These are phyloP conservation scores for Anethum foeniculum DNA, from an alignment of 140 eudicot genomes.

Conservation along the genomic window DNA sequence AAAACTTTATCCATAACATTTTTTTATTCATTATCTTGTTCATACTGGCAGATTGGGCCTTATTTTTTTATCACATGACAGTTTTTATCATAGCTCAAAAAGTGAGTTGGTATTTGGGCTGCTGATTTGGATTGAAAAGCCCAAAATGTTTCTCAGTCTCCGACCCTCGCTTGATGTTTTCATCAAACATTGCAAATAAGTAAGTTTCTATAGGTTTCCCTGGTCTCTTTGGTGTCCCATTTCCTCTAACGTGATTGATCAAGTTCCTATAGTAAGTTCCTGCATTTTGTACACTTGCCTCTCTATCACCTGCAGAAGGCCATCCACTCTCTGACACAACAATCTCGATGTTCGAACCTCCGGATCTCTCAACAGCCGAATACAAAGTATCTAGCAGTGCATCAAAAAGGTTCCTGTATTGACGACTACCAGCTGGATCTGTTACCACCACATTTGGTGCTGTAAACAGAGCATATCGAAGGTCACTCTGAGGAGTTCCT, in stretches of 20 bases:
- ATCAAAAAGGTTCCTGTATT: background rate
- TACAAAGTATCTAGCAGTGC: background rate
- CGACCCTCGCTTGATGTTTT: background rate
- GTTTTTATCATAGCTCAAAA: background rate
- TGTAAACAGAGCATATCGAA: background rate
- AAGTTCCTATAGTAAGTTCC: background rate
- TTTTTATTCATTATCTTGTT: background rate
- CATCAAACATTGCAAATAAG: background rate
- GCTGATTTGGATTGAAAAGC: background rate
- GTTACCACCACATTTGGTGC: background rate
- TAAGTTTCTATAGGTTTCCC: background rate
- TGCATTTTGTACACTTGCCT: background rate
- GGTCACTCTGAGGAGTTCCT: background rate
- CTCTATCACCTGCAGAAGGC: background rate
- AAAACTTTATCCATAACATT: no score
- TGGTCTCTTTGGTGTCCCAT: background rate
- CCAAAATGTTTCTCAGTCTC: slow-evolving; percentile 1
- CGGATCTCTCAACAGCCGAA: background rate
- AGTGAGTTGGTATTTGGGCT: background rate
- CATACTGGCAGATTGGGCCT: background rate
- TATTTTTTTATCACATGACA: no score
- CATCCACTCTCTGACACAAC: slow-evolving; percentile 1
- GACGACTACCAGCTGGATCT: background rate
- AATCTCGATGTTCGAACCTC: background rate
- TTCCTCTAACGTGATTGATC: background rate